Conservation (phyloP, 257 asterid genomes). For the Gardenia jasminoides region DNA sequence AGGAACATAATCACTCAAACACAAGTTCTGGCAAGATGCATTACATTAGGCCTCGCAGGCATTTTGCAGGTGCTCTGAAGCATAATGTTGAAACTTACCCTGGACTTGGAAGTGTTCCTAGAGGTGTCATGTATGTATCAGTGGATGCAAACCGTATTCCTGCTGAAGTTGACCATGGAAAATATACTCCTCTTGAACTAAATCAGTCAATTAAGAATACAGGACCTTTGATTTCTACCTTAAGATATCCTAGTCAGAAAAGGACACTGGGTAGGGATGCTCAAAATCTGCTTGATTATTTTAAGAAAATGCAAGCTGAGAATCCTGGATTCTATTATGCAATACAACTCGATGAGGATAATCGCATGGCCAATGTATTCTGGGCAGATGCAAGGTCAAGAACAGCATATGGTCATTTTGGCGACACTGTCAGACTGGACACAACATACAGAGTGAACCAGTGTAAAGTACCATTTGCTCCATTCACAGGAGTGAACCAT, state of each 20-base stretch:
- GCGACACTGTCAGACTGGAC: conserved; percentile 78
- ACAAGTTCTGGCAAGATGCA: conserved; percentile 44
- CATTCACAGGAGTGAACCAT: conserved; percentile 92
- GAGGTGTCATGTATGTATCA: conserved; percentile 77
- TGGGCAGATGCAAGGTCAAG: conserved; percentile 97
- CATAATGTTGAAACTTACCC: conserved; percentile 42
- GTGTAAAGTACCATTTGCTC: conserved; percentile 71
- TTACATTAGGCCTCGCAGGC: conserved; percentile 51
- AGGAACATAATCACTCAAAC: conserved; percentile 61
- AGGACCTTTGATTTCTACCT: conserved; percentile 29
- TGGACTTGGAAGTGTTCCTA: conserved; percentile 52
- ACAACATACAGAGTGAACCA: conserved; percentile 61
- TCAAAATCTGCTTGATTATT: conserved; percentile 83
- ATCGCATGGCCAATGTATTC: conserved; percentile 79
- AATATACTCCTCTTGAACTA: conserved; percentile 36
- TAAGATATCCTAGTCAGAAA: conserved; percentile 40
- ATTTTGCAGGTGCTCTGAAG: conserved; percentile 53
- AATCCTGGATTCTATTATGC: conserved; percentile 95
- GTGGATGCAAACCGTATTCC: conserved; percentile 50
- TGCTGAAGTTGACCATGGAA: conserved; percentile 41
- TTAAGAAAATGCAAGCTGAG: conserved; percentile 90
- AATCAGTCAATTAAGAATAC: conserved; percentile 35
- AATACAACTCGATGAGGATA: conserved; percentile 85
- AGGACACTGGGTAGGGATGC: conserved; percentile 79
- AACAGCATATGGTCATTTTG: conserved; percentile 75